Evolutionary conservation across 2,329 filamentous ascomycete species (phyloP), one percentile per base, ranked within the genome.

Genomic region (Neoscytalidium dimidiatum): DNA sequence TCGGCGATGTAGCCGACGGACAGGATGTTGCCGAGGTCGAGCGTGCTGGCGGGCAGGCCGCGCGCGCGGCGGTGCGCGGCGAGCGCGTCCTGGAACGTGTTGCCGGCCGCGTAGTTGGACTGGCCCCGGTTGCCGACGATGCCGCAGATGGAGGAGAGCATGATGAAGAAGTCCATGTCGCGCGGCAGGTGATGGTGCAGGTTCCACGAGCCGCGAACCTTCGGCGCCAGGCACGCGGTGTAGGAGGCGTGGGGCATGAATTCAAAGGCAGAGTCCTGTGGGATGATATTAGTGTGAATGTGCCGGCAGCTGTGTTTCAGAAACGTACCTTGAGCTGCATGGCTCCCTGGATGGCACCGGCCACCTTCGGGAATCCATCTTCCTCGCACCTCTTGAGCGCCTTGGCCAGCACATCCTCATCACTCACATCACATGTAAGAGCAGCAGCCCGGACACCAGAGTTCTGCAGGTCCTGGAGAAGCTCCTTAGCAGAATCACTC

Each of bases 71-170:
- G 70, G 21, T 72, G 66, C 0, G 66, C 66, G 6, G 73, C 72
- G 5, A 75, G 56, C 1, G 66, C 57, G 48, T 76, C 73, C 14
- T 74, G 69, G 58, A 72, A 76, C 1, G 73, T 67, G 53, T 73
- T 74, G 7, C 66, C 70, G 19, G 72, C 65, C 7, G 68, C 73
- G 64, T 75, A 75, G 8, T 70, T 67, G 8, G 8, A 69, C 61
- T 74, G 71, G 17, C 70, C 69, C 1, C 66, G 41, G 14, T 66
- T 21, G 5, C 56, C 70, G 14, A 68, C 3, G n/a, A 71, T 56
- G 13, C 69, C 51, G 1, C 35, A 49, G 17, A 69, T 57, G 8
- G 71, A 70, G 9, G 53, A 69, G 4, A 65, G 66, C 67, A 74
- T 71, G 61, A 68, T 31, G 67, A 75, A 74, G 67, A 74, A 74